A percentile compares a stretch with the other conserved stretches of the same genome.
These are phyloP conservation scores for Rhizophora mangle DNA, from an alignment of 345 rosid species.

Conservation along the genomic window DNA sequence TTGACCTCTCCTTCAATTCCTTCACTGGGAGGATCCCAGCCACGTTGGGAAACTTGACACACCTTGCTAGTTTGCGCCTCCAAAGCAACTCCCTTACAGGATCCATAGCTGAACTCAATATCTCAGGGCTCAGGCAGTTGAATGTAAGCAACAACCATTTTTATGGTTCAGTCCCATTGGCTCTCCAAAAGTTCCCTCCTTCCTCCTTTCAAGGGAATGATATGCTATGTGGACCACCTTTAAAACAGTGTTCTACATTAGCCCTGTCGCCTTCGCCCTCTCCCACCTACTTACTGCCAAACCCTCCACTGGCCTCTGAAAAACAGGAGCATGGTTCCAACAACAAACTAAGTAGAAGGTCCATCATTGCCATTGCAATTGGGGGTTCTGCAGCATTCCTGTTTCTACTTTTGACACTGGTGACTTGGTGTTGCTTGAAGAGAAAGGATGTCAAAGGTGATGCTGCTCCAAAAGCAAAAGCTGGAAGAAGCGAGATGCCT, in stretches of 20 bases:
- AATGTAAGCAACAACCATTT: slow-evolving; percentile 77
- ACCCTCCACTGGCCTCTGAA: slow-evolving; percentile 25
- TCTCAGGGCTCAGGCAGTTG: slow-evolving; percentile 51
- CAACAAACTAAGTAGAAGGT: slow-evolving; percentile 48
- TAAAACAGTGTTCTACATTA: slow-evolving; percentile 45
- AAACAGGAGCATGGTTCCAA: slow-evolving; percentile 25
- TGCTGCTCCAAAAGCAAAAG: slow-evolving; percentile 47
- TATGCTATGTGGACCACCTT: slow-evolving; percentile 64
- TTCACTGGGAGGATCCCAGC: slow-evolving; percentile 62
- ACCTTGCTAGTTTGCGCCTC: slow-evolving; percentile 54
- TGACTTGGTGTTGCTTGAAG: slow-evolving; percentile 51
- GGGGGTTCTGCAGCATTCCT: slow-evolving; percentile 53
- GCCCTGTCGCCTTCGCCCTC: slow-evolving; percentile 46
- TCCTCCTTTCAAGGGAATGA: slow-evolving; percentile 72
- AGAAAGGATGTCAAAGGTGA: slow-evolving; percentile 38
- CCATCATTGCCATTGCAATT: slow-evolving; percentile 60
- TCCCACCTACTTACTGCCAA: slow-evolving; percentile 20
- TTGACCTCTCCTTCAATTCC: slow-evolving; percentile 78
- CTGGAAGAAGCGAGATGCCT: slow-evolving; percentile 49
- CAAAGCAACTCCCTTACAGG: slow-evolving; percentile 72
- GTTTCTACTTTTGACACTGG: slow-evolving; percentile 41
- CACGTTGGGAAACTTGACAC: slow-evolving; percentile 45
- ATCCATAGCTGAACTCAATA: slow-evolving; percentile 51
- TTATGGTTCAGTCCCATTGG: slow-evolving; percentile 69
- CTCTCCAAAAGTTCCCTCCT: slow-evolving; percentile 56